Evolutionary conservation across 192 early-diverging fungal genomes (phyloP), one percentile per base, ranked within the genome.

Genomic region (Gigaspora rosea): DNA sequence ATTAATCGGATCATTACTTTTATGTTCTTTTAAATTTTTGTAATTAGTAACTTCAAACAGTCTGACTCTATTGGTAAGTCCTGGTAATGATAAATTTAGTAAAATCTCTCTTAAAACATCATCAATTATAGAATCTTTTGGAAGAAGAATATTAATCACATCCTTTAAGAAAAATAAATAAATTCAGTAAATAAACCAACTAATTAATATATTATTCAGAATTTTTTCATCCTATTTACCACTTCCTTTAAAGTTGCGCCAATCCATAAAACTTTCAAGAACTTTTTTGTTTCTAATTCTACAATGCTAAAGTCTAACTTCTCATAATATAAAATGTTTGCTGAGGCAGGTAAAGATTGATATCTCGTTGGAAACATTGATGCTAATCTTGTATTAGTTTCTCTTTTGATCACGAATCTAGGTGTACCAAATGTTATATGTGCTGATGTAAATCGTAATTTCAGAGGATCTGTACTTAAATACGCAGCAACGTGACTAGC

Each of bases 271-370:
- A 97, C 85, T 46, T 90, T 92, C 9, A 96, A 71, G 58, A 77
- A 79, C 51, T 90, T 87, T 80, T 95, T 96, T 41, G 75, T 90
- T 74, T 97, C 96, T 27, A 97, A 81, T 81, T 99, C 95, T 32
- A 84, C 79, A 20, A 97, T 85, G 46, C 89, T 85, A 22, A 96
- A 85, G 47, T 95, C 92, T 58, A 97, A 69, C 54, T 94, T 85
- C 79, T 99, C 96, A 81, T 96, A 99, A 71, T 85, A 88, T 13
- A 99, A 71, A 12, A 85, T 73, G 48, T 82, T 82, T 49, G 84
- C 78, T 50, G 80, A 71, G 51, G 77, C 49, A 4, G 76, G 67
- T 15, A 82, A 63, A 27, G 76, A 70, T 47, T 68, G 66, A 35
- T 80, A 41, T 41, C 41, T 41, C 2, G 0, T 22, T 32, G 75